These are phyloP conservation scores for Diophrys sp. DNA, from an alignment of 73 alveolate species.

Conservation along the genomic window DNA sequence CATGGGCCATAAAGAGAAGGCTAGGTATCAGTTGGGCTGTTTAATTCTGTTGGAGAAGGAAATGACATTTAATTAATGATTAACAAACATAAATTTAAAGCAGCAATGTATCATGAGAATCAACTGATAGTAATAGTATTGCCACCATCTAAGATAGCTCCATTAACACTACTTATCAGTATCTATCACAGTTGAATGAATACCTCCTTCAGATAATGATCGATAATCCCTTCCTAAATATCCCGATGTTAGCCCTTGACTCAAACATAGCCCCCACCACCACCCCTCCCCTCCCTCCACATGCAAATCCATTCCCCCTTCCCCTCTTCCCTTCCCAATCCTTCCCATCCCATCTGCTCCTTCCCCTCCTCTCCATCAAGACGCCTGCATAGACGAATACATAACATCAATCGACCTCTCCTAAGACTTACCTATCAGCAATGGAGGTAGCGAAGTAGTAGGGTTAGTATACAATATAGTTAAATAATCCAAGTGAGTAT, in stretches of 20 bases:
- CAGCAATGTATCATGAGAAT: constrained; percentile 35
- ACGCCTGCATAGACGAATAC: constrained; percentile 16
- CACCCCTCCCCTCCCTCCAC: constrained; percentile 54
- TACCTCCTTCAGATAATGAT: constrained; percentile 59
- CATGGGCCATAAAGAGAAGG: too few species aligned
- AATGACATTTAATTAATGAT: too few species aligned
- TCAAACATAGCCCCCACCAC: constrained; percentile 48
- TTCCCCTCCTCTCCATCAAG: constrained; percentile 25
- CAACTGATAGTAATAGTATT: constrained; percentile 44
- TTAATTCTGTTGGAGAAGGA: too few species aligned
- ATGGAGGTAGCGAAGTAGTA: constrained; percentile 55
- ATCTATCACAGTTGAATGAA: constrained; percentile 44
- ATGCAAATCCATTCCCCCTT: constrained; percentile 51
- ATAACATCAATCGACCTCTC: too few species aligned
- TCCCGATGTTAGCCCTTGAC: constrained; percentile 50
- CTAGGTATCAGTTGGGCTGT: too few species aligned
- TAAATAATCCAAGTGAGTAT: constrained; percentile 32
- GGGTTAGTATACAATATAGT: constrained; percentile 56
- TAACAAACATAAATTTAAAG: too few species aligned
- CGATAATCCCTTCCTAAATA: constrained; percentile 57
- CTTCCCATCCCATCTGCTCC: constrained; percentile 73
- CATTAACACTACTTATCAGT: constrained; percentile 30
- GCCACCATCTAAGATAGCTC: constrained; percentile 49
- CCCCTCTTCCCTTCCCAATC: constrained; percentile 33
- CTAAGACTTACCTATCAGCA: constrained; percentile 63